Base-by-base conservation (phyloP, 2,329 filamentous ascomycete genomes). In the Xylariales sp. region DNA sequence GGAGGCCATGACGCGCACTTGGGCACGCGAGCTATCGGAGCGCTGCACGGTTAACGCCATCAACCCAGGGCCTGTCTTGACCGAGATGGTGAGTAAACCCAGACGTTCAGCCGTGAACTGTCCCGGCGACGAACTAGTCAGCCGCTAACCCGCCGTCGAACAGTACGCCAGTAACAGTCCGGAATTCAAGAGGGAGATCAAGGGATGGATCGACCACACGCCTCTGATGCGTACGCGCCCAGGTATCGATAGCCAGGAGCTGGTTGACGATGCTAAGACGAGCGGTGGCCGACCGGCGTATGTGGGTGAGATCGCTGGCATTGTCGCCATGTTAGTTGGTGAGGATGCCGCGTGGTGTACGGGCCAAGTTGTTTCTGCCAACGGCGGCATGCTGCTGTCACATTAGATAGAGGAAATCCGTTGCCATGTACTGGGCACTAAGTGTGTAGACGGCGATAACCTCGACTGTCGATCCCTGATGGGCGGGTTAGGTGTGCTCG, bases 331-430 rank as follows among this genome's bases (percentile, higher is more conserved):
- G 91, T 80, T 94, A 28, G 93, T 91, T 76, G 86, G 86, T 5
- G 83, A 84, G 5, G 93, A 95, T 77, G 86, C 87, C n/a, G 86
- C 83, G 7, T 95, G 92, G 92, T 90, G 89, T 75, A 96, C 92
- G 0, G 93, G 93, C 1, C 91, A 90, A 78, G 90, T 94, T 30
- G 87, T 96, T 3, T 92, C 90, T 80, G 91, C 92, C 7, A 95
- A 95, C 76, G 93, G 93, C 1, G 93, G 93, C 55, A 72, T 74
- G 70, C 46, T 71, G 49, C 59, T 73, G 56, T 43, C 65, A 14
- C 70, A 72, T 36, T 69, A 62, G 56, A 39, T 7, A 6, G 4
- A 32, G 16, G 14, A 18, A 48, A 14, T 28, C 39, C 12, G 18
- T 14, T 4, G 39, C 14, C 39, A 41, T 41, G 28, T 49, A 36